Base-by-base conservation (phyloP, 2,329 filamentous ascomycete genomes). In the Epichloe amarillans region DNA sequence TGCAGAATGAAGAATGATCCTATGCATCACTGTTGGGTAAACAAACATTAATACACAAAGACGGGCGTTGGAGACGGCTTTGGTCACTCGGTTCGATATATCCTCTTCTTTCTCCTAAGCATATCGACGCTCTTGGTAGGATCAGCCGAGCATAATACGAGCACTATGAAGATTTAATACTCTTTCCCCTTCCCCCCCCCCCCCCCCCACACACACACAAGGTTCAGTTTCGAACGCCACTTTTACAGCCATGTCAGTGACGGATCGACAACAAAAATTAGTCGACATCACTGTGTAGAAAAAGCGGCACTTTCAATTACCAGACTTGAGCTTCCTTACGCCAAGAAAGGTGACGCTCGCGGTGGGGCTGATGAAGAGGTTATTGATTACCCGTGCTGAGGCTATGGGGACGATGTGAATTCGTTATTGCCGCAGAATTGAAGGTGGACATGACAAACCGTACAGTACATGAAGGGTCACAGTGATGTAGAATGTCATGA, bases 341-440 rank as follows among this genome's bases (percentile, higher is more conserved):
- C 42, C 42, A 30, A 19, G 42, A 21, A 35, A 7, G 26, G 57
- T 65, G 50, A 50, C 63, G 38, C 50, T 65, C 41, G 60, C 59
- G 10, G 56, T 67, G 46, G 66, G 62, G 4, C 55, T 68, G 1
- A 57, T 23, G 47, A 61, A 60, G 14, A 54, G 63, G 26, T 10
- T 30, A 33, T 36, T 61, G 15, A 26, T 26, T 26, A 26, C 26
- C 61, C 19, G 41, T 6, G 17, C 12, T 43, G 42, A 42, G 23
- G 1, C 52, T 54, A n/a, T 52, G 58, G 47, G 53, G 54, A 36
- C 10, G 6, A 23, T 42, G 40, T 21, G 40, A 23, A 14, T 14
- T 14, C 36, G 36, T n/a, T 7, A 7, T 37, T 37, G 36, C 26
- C 8, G 8, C 26, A 10, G 26, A 30, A 10, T 10, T 30, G 8